A percentile compares a stretch with the other conserved stretches of the same genome.
Conservation (phyloP, 352 stramenopile genomes). For the Pythium insidiosum region DNA sequence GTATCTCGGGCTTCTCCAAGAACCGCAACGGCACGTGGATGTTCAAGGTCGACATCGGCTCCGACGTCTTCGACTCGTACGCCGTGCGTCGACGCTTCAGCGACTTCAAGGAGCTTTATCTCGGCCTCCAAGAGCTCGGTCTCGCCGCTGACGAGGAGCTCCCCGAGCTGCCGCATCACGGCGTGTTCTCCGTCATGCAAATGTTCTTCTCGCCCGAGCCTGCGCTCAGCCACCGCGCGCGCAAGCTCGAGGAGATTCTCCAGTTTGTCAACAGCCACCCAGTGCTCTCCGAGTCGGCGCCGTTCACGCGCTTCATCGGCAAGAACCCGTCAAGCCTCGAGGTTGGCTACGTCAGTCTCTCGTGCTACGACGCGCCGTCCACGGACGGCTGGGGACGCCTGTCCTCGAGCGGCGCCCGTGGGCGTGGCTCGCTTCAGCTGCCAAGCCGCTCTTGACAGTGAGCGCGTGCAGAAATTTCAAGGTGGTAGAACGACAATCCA, state of each 20-base stretch:
- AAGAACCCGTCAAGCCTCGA: constrained; percentile 63
- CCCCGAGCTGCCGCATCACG: constrained; percentile 50
- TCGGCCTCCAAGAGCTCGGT: constrained; percentile 35
- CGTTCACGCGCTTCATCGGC: constrained; percentile 55
- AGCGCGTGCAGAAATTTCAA: no score
- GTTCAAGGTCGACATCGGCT: constrained; percentile 65
- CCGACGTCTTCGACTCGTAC: constrained; percentile 48
- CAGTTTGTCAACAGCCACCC: constrained; percentile 50
- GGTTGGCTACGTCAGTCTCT: constrained; percentile 62
- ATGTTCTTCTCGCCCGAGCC: constrained; percentile 57
- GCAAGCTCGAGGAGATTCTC: constrained; percentile 46
- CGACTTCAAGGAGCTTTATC: constrained; percentile 65
- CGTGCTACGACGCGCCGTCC: constrained; percentile 53
- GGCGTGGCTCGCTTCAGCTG: no score
- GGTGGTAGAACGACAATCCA: no score
- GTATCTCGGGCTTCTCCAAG: constrained; percentile 55
- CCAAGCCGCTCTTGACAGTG: no score
- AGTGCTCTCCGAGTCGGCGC: constrained; percentile 24
- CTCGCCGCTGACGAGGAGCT: constrained; percentile 9
- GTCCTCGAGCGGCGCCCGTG: constrained; percentile 3
- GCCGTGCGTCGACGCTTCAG: constrained; percentile 64
- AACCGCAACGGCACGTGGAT: constrained; percentile 64
- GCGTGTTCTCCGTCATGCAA: constrained; percentile 57
- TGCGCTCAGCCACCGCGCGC: constrained; percentile 37
- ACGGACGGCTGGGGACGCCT: constrained; percentile 23